These are phyloP conservation scores for Cercospora sp. DNA, from an alignment of 2,329 filamentous ascomycete species.

Conservation along the genomic window DNA sequence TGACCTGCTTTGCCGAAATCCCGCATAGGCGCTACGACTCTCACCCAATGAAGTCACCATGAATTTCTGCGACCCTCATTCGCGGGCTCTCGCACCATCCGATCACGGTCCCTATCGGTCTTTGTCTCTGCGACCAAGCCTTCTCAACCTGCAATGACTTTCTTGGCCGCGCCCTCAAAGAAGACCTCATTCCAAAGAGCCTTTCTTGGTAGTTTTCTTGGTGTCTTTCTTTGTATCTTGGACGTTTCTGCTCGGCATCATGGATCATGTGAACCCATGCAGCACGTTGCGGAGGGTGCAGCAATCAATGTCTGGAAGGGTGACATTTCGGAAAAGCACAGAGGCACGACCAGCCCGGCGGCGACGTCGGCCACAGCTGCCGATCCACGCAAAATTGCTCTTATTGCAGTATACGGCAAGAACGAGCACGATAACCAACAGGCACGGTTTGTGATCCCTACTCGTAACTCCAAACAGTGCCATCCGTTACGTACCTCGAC, in stretches of 20 bases:
- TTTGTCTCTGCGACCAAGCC: slow-evolving; percentile 12
- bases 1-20: neutral
- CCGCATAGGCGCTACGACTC: neutral
- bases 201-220: slow-evolving; percentile 5
- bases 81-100: neutral
- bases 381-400: neutral
- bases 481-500: slow-evolving; percentile 3
- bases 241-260: neutral
- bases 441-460: slow-evolving; percentile 7
- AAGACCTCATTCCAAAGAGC: neutral
- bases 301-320: neutral
- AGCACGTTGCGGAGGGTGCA: neutral
- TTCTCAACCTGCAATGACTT: slow-evolving; percentile 3
- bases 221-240: neutral
- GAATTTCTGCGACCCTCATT: neutral
- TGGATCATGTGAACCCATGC: slow-evolving; percentile 7
- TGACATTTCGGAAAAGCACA: neutral
- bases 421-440: slow-evolving; percentile 13
- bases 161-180: slow-evolving; percentile 3
- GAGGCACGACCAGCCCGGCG: neutral
- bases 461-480: slow-evolving; percentile 8
- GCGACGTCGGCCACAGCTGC: slow-evolving; percentile 7
- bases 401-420: neutral
- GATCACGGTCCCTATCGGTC: slow-evolving; percentile 4
- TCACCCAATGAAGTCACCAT: slow-evolving; percentile 1